phyloP scores from a whole-genome alignment of 2,329 filamentous ascomycete genomes.

The Blumeriella jaapii region DNA sequence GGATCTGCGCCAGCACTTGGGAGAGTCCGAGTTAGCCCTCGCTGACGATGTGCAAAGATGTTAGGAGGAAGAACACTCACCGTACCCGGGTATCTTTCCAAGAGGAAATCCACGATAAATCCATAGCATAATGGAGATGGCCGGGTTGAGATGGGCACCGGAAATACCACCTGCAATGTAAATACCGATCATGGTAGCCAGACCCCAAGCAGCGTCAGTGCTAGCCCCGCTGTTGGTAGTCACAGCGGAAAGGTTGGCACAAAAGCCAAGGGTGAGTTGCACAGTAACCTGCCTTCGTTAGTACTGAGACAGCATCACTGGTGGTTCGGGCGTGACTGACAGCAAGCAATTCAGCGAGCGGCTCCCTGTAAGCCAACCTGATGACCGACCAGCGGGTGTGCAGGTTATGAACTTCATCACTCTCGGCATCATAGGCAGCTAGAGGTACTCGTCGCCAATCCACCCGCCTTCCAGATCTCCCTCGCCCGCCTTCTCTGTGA shows the following conservation, averaged over 20 bases:
- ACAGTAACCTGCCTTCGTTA: not conserved
- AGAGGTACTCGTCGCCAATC: constrained; percentile 14
- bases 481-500: constrained; percentile 12
- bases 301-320: too few relatives aligned
- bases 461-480: constrained; percentile 12
- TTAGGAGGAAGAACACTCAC: too few relatives aligned
- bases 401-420: constrained; percentile 22
- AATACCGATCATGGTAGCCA: constrained; percentile 40
- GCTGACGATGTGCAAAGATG: too few relatives aligned
- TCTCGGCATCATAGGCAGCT: constrained; percentile 16
- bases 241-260: constrained; percentile 34
- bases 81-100: constrained; percentile 38
- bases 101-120: constrained; percentile 42
- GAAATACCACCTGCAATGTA: constrained; percentile 37
- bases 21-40: too few relatives aligned
- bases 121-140: constrained; percentile 34
- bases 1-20: constrained; percentile 39
- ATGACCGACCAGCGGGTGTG: constrained; percentile 34
- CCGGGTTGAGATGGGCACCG: constrained; percentile 35
- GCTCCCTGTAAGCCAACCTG: constrained; percentile 35
- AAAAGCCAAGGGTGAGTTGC: constrained; percentile 30
- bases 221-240: constrained; percentile 23
- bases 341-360: constrained; percentile 40
- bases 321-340: too few relatives aligned
- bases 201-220: constrained; percentile 40